Percentiles rank a stretch among this genome's conserved stretches.
Evolutionary conservation across 2,329 filamentous ascomycete species (phyloP).

Genomic region (Teratosphaeria destructans): DNA sequence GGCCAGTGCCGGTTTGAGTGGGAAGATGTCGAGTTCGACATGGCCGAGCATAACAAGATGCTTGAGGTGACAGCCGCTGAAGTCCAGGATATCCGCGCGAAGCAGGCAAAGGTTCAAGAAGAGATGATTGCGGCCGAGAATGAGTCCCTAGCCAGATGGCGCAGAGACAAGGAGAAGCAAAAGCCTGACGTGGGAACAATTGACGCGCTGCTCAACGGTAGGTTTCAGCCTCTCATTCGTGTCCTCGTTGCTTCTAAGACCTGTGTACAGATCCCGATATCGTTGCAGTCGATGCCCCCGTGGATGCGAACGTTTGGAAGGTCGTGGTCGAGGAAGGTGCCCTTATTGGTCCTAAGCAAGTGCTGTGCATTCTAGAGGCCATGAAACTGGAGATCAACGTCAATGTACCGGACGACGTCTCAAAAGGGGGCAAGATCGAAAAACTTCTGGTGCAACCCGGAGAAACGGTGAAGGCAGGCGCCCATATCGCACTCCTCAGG

Average conservation of each 20-base stretch:
- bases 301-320: slow-evolving; percentile 39
- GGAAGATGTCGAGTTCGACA: slow-evolving; percentile 43
- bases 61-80: slow-evolving; percentile 39
- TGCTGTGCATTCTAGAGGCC: slow-evolving; percentile 34
- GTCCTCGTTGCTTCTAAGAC: background rate
- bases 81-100: slow-evolving; percentile 34
- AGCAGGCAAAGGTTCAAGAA: slow-evolving; percentile 39
- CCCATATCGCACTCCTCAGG: slow-evolving; percentile 3
- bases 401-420: slow-evolving; percentile 24
- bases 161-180: slow-evolving; percentile 33
- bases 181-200: slow-evolving; percentile 40
- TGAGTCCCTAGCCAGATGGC: slow-evolving; percentile 33
- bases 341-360: slow-evolving; percentile 23
- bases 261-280: slow-evolving; percentile 24
- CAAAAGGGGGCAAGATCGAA: slow-evolving; percentile 25
- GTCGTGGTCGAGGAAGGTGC: slow-evolving; percentile 31
- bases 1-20: slow-evolving; percentile 44
- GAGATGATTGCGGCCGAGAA: slow-evolving; percentile 39
- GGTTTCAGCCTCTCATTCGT: slow-evolving; percentile 5
- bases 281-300: slow-evolving; percentile 30
- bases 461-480: slow-evolving; percentile 15
- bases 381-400: slow-evolving; percentile 41
- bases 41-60: slow-evolving; percentile 42
- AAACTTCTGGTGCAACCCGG: slow-evolving; percentile 33
- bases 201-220: slow-evolving; percentile 39